Base-by-base conservation (phyloP, 2,329 filamentous ascomycete species). In the Colletotrichum endophyticum region DNA sequence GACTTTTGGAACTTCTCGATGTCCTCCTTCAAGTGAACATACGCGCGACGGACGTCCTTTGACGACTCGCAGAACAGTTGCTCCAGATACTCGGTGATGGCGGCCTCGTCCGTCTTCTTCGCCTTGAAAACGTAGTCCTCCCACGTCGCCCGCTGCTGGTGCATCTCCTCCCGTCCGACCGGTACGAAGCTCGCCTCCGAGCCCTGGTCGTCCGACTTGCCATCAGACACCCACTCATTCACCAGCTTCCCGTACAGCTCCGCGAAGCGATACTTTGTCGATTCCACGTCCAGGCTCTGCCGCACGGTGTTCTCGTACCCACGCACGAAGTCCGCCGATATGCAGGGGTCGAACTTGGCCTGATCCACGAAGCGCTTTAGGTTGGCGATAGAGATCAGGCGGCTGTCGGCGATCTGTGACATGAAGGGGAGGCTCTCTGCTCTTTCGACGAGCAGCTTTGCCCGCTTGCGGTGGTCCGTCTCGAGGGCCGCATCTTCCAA, bases 221-320 rank as follows among this genome's bases (percentile, higher is more conserved):
- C 82, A 13, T 83, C 81, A 2, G 84, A 83, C 66, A 92, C 82
- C 87, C 89, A 91, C 78, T 92, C 90, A 1, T 85, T 89, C 15
- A 91, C 88, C 28, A 93, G 81, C 53, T 87, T 82, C 22, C 89
- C 88, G 80, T 92, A 92, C 36, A 93, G 85, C 8, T 86, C 84
- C 1, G 91, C 91, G 79, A 91, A 90, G 22, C 90, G 86, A 78
- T 91, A 88, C 74, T 89, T 91, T 66, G 87, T 85, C n/a, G 86
- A 86, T 78, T 91, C 85, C n/a, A 87, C 84, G 16, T 85, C 81
- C 7, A 93, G 78, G 39, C 88, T 86, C 30, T 85, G 81, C 39
- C 86, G 82, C n/a, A 93, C 80, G 28, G 86, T 83, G 16, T 81
- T 78, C 77, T 92, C 87, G 82, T 88, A 91, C 59, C 86, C 85